Conservation (phyloP, 768 basidiomycete genomes). For the Cystofilobasidium bisporidii region DNA sequence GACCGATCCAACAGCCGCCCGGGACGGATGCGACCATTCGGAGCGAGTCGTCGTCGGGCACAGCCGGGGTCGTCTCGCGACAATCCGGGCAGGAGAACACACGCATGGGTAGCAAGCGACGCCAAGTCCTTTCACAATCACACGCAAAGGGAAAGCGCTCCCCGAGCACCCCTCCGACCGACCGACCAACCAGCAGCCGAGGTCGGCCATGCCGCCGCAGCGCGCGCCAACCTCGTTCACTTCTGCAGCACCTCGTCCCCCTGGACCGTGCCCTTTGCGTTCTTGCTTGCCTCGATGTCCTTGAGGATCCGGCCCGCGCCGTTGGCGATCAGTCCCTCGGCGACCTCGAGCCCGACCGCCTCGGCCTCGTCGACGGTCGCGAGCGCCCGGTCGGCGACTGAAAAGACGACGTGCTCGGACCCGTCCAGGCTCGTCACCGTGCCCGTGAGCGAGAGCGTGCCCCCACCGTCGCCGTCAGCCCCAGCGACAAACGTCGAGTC, state of each 20-base stretch:
- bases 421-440: conserved; percentile 81
- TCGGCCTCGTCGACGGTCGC: conserved; percentile 54
- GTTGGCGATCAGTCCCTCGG: conserved; percentile 51
- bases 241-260: conserved; percentile 10
- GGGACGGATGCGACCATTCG: no score
- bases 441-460: conserved; percentile 56
- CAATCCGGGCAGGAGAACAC: no score
- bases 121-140: no score
- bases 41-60: no score
- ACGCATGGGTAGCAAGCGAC: no score
- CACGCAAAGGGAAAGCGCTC: no score
- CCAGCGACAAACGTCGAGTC: conserved; percentile 46
- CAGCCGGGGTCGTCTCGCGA: no score
- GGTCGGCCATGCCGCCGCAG: no score
- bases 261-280: conserved; percentile 21
- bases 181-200: no score
- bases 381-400: conserved; percentile 51
- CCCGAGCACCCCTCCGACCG: no score
- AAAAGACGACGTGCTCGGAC: conserved; percentile 53
- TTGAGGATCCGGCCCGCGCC: conserved; percentile 75
- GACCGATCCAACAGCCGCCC: no score
- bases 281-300: conserved; percentile 65
- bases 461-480: conserved; percentile 31
- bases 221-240: neutral
- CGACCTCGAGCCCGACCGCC: conserved; percentile 57